phyloP scores from a whole-genome alignment of 306 rosid species.

The Hippophae tibetana region DNA sequence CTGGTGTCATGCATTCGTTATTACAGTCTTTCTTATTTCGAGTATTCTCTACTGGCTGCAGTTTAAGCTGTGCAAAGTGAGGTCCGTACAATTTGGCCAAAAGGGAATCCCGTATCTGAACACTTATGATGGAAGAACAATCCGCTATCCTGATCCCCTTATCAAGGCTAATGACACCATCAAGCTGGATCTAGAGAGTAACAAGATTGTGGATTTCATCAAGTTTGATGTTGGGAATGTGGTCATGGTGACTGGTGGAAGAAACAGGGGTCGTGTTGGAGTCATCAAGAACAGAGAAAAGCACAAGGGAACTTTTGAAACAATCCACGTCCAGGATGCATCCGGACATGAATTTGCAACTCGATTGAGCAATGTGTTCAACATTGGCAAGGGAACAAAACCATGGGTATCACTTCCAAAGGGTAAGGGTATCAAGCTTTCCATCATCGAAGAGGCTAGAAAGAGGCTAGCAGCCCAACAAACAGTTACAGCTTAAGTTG shows the following conservation, averaged over 20 bases:
- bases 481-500: constrained; percentile 35
- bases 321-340: constrained; percentile 72
- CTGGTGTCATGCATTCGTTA: not conserved
- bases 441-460: constrained; percentile 74
- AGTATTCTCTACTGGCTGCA: constrained; percentile 14
- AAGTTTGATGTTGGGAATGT: constrained; percentile 76
- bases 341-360: constrained; percentile 73
- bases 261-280: constrained; percentile 79
- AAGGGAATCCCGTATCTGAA: constrained; percentile 75
- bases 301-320: constrained; percentile 74
- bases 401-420: constrained; percentile 79
- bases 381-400: constrained; percentile 59
- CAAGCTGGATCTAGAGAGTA: constrained; percentile 53
- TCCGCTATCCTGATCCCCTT: constrained; percentile 82
- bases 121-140: constrained; percentile 72
- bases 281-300: constrained; percentile 76
- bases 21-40: not conserved
- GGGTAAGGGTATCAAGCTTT: constrained; percentile 80
- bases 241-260: constrained; percentile 74
- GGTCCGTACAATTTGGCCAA: constrained; percentile 69
- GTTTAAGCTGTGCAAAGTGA: constrained; percentile 82
- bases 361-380: constrained; percentile 58
- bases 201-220: constrained; percentile 66
- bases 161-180: constrained; percentile 69
- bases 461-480: constrained; percentile 61